These are phyloP conservation scores for Epichloe gansuensis DNA, from an alignment of 2,329 filamentous ascomycete genomes.

Conservation along the genomic window DNA sequence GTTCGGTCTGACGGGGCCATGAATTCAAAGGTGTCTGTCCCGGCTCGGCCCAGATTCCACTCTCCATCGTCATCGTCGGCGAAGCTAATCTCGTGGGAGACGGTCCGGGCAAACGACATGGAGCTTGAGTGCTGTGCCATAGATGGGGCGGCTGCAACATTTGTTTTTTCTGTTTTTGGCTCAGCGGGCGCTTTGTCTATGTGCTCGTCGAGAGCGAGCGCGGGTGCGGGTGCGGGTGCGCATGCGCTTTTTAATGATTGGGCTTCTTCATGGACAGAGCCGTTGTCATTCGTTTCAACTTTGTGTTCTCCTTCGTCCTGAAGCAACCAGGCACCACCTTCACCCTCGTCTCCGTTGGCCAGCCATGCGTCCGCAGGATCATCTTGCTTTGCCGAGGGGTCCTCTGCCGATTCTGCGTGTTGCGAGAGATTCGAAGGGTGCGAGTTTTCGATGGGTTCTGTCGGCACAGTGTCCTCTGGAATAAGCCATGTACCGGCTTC, in stretches of 20 bases:
- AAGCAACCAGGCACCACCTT: slow-evolving; percentile 15
- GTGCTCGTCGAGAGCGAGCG: background rate
- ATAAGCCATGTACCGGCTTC: slow-evolving; percentile 13
- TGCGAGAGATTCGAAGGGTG: background rate
- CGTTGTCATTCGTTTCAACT: background rate
- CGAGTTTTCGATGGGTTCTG: background rate
- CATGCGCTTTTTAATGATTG: too few relatives aligned
- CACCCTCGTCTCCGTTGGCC: slow-evolving; percentile 8
- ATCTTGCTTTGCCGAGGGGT: background rate
- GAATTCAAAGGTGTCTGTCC: slow-evolving; percentile 46
- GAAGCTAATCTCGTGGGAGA: slow-evolving; percentile 49
- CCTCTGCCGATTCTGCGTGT: background rate
- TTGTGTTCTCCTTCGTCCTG: slow-evolving; percentile 9
- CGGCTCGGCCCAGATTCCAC: slow-evolving; percentile 38
- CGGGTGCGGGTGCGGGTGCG: background rate
- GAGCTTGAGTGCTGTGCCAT: slow-evolving; percentile 44
- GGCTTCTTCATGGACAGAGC: background rate
- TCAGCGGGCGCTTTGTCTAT: background rate
- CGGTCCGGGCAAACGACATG: slow-evolving; percentile 51
- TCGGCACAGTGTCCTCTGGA: slow-evolving; percentile 7
- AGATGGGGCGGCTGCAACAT: slow-evolving; percentile 7
- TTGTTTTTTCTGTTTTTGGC: background rate
- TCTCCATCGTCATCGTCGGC: slow-evolving; percentile 46
- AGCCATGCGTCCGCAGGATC: slow-evolving; percentile 1
- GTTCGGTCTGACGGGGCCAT: slow-evolving; percentile 45